Percentiles rank a stretch among this genome's conserved stretches.
Evolutionary conservation across 257 asterid species (phyloP).

Genomic region (Haberlea rhodopensis): DNA sequence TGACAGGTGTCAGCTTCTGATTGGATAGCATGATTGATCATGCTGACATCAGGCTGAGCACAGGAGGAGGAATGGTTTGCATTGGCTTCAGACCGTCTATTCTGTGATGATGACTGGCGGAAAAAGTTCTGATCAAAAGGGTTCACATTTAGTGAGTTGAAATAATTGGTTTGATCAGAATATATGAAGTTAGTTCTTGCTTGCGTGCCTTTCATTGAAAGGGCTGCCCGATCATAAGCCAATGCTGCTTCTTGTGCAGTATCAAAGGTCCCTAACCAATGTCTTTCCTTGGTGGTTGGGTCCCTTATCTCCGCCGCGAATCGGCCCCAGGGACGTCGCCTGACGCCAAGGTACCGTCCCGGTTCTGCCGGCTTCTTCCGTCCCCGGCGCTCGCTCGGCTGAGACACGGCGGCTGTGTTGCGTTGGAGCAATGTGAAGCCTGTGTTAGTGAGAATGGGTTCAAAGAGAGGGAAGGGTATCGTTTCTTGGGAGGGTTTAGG

Average conservation of each 20-base stretch:
- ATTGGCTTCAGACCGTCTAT: slow-evolving; percentile 15
- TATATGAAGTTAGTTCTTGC: slow-evolving; percentile 87
- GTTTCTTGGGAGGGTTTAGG: slow-evolving; percentile 35
- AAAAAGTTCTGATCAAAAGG: slow-evolving; percentile 41
- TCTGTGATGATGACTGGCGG: slow-evolving; percentile 23
- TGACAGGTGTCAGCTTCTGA: slow-evolving; percentile 30
- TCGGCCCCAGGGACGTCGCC: slow-evolving; percentile 96
- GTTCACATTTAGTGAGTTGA: slow-evolving; percentile 35
- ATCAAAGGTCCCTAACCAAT: slow-evolving; percentile 95
- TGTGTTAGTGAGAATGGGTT: slow-evolving; percentile 72
- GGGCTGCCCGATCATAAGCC: slow-evolving; percentile 95
- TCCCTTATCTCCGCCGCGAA: slow-evolving; percentile 95
- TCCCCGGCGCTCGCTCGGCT: slow-evolving; percentile 68
- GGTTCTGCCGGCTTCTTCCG: slow-evolving; percentile 77
- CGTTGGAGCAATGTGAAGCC: slow-evolving; percentile 80
- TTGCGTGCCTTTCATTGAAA: slow-evolving; percentile 80
- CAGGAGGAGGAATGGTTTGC: not conserved
- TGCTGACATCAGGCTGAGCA: slow-evolving; percentile 4
- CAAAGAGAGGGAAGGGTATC: slow-evolving; percentile 55
- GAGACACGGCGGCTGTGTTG: slow-evolving; percentile 65
- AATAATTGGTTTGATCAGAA: slow-evolving; percentile 39
- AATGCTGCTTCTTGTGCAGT: slow-evolving; percentile 97
- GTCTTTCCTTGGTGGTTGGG: slow-evolving; percentile 88
- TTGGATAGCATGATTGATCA: slow-evolving; percentile 13
- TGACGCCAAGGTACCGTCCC: slow-evolving; percentile 79